Evolutionary conservation across 2,329 filamentous ascomycete species (phyloP).

Genomic region (Tolypocladium ophioglossoides): DNA sequence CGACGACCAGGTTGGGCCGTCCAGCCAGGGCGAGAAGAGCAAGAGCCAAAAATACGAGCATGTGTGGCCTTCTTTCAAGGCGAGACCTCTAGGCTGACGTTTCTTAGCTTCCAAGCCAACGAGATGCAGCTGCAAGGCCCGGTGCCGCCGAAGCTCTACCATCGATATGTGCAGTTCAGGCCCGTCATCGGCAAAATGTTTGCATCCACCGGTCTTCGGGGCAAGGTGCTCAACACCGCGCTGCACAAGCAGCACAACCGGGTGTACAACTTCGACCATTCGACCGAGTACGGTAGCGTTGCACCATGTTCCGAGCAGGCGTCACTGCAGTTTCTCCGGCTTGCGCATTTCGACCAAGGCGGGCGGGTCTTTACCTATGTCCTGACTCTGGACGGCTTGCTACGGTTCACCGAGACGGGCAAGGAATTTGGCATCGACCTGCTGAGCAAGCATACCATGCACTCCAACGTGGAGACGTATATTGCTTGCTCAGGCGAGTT

Average conservation of each 20-base stretch:
- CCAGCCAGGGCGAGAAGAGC: slow-evolving; percentile 29
- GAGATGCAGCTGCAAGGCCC: slow-evolving; percentile 82
- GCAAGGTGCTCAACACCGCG: slow-evolving; percentile 70
- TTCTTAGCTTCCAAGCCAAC: slow-evolving; percentile 76
- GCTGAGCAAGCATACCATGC: slow-evolving; percentile 93
- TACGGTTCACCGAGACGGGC: slow-evolving; percentile 90
- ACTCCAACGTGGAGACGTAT: slow-evolving; percentile 83
- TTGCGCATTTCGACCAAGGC: slow-evolving; percentile 78
- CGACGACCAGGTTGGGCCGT: slow-evolving; percentile 21
- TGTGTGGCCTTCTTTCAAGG: slow-evolving; percentile 15
- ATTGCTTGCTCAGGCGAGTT: slow-evolving; percentile 92
- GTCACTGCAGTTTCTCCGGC: slow-evolving; percentile 69
- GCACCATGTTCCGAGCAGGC: slow-evolving; percentile 57
- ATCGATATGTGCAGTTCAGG: slow-evolving; percentile 87
- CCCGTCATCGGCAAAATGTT: slow-evolving; percentile 89
- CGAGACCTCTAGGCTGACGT: background rate
- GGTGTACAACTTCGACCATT: slow-evolving; percentile 78
- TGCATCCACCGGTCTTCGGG: slow-evolving; percentile 63
- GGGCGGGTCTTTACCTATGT: slow-evolving; percentile 87
- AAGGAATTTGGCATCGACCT: slow-evolving; percentile 93
- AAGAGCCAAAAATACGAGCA: slow-evolving; percentile 67
- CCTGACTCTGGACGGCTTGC: slow-evolving; percentile 72
- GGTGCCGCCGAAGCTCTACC: slow-evolving; percentile 70
- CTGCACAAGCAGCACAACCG: slow-evolving; percentile 83
- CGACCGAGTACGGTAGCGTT: slow-evolving; percentile 63